Evolutionary conservation across 768 basidiomycete genomes (phyloP).

Genomic region (Pisolithus marmoratus): DNA sequence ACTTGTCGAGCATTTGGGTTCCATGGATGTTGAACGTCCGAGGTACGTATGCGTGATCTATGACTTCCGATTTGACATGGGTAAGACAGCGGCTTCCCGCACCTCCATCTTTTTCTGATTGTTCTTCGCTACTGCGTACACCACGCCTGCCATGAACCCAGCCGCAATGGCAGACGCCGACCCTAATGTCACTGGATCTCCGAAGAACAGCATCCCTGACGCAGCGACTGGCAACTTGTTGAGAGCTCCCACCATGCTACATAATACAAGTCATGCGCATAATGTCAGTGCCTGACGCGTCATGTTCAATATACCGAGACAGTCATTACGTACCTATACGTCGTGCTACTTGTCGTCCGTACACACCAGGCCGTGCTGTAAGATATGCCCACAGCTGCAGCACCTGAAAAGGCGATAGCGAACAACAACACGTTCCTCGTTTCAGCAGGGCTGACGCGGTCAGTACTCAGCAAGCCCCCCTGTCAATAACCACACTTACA

Average conservation of each 20-base stretch:
- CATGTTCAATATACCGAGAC: neutral
- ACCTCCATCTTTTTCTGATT: conserved; percentile 79
- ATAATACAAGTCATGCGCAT: neutral
- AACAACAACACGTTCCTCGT: conserved; percentile 73
- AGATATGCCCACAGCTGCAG: conserved; percentile 94
- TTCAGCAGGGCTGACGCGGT: conserved; percentile 62
- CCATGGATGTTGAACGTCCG: neutral
- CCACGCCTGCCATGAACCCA: conserved; percentile 87
- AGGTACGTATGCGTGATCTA: conserved; percentile 4
- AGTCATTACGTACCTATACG: conserved; percentile 68
- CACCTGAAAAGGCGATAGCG: conserved; percentile 95
- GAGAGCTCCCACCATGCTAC: conserved; percentile 96
- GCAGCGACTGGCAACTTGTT: conserved; percentile 98
- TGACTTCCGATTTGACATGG: conserved; percentile 51
- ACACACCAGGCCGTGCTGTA: conserved; percentile 99
- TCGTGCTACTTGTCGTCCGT: conserved; percentile 92
- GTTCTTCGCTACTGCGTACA: conserved; percentile 93
- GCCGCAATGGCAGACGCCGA: conserved; percentile 83
- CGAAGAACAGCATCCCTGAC: conserved; percentile 98
- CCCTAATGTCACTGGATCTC: conserved; percentile 81
- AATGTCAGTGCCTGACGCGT: conserved; percentile 6
- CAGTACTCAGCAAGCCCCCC: neutral
- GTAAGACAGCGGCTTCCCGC: conserved; percentile 53
- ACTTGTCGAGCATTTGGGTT: no score
- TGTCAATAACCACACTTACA: conserved; percentile 52